These are phyloP conservation scores for Aureobasidium pullulans DNA, from an alignment of 2,329 filamentous ascomycete genomes.

Conservation along the genomic window DNA sequence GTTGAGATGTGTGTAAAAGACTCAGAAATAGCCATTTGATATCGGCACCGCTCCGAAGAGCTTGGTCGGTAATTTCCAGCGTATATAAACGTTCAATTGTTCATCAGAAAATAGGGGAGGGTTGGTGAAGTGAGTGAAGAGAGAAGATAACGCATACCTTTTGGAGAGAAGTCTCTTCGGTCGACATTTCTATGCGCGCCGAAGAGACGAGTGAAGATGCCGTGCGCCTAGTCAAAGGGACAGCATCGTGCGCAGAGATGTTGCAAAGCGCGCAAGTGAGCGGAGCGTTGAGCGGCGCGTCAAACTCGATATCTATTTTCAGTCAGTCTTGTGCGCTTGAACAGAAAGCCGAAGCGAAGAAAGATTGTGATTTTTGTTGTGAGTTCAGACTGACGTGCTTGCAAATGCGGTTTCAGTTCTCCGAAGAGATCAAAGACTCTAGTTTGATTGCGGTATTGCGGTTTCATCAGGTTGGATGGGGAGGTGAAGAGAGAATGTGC, in stretches of 20 bases:
- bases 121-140: neutral
- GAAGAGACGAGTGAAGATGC: neutral
- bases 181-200: neutral
- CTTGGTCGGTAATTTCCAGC: constrained; percentile 98
- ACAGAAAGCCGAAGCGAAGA: neutral
- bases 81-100: constrained; percentile 60
- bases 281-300: constrained; percentile 1
- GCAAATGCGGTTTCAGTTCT: constrained; percentile 70
- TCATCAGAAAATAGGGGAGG: constrained; percentile 19
- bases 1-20: constrained; percentile 16
- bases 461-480: constrained; percentile 9
- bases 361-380: neutral
- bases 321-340: neutral
- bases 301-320: neutral
- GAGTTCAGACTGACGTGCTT: constrained; percentile 80
- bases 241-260: neutral
- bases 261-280: neutral
- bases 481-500: neutral
- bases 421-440: constrained; percentile 90
- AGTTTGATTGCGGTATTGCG: constrained; percentile 49
- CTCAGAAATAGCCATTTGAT: constrained; percentile 85
- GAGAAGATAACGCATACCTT: neutral
- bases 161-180: neutral
- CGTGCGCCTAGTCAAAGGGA: constrained; percentile 9
- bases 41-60: constrained; percentile 62